phyloP scores from a whole-genome alignment of 345 rosid species.

The Punica granatum region DNA sequence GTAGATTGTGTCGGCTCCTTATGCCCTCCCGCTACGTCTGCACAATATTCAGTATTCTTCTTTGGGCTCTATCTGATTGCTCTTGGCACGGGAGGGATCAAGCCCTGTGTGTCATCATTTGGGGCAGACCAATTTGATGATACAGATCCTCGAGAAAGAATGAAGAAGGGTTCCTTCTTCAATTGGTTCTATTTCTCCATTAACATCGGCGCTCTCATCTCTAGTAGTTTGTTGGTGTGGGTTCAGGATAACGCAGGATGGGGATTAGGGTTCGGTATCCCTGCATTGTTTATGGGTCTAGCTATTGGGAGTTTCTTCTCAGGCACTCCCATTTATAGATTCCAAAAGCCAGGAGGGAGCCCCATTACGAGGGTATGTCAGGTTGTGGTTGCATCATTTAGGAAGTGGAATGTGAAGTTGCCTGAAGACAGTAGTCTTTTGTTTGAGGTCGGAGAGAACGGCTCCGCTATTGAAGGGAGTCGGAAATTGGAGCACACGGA shows the following conservation, averaged over 20 bases:
- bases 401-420: slow-evolving; percentile 43
- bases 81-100: slow-evolving; percentile 90
- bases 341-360: slow-evolving; percentile 92
- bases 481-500: slow-evolving; percentile 68
- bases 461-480: slow-evolving; percentile 67
- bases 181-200: slow-evolving; percentile 94
- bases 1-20: slow-evolving; percentile 44
- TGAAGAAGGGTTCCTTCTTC: slow-evolving; percentile 81
- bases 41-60: slow-evolving; percentile 71
- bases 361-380: slow-evolving; percentile 79
- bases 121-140: slow-evolving; percentile 98
- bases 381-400: slow-evolving; percentile 74
- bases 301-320: slow-evolving; percentile 79
- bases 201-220: slow-evolving; percentile 82
- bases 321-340: slow-evolving; percentile 83
- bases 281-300: slow-evolving; percentile 80
- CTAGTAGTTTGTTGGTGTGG: slow-evolving; percentile 81
- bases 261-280: slow-evolving; percentile 94
- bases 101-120: slow-evolving; percentile 90
- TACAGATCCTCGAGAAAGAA: slow-evolving; percentile 66
- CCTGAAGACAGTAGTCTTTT: slow-evolving; percentile 58
- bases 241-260: slow-evolving; percentile 91
- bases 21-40: slow-evolving; percentile 64
- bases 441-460: slow-evolving; percentile 62
- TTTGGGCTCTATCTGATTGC: slow-evolving; percentile 90